A percentile compares a stretch with the other conserved stretches of the same genome.
phyloP scores from a whole-genome alignment of 495 filamentous ascomycete species.

The Aspergillus avenaceus region DNA sequence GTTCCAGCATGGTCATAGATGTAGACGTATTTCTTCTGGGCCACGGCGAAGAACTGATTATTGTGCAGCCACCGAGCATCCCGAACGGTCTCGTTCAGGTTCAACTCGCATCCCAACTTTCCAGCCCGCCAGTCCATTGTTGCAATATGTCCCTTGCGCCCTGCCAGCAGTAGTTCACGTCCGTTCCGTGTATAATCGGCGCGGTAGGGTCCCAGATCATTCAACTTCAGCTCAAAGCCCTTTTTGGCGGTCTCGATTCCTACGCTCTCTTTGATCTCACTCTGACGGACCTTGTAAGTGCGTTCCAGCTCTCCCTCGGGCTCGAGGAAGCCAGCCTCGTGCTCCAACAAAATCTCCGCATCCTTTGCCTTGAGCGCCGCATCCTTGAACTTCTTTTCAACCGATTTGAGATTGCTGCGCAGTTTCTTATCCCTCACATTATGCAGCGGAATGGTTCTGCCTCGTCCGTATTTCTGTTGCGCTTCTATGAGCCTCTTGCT shows the following conservation, averaged over 20 bases:
- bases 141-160: conserved; percentile 90
- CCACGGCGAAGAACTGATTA: conserved; percentile 93
- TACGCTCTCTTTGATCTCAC: conserved; percentile 73
- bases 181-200: conserved; percentile 89
- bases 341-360: conserved; percentile 91
- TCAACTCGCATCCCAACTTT: conserved; percentile 83
- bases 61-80: conserved; percentile 94
- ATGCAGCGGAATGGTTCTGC: conserved; percentile 57
- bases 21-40: conserved; percentile 94
- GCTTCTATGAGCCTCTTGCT: conserved; percentile 55
- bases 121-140: conserved; percentile 96
- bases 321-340: conserved; percentile 81
- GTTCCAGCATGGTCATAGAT: conserved; percentile 90
- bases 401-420: conserved; percentile 66
- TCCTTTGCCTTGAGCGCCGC: conserved; percentile 81
- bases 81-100: conserved; percentile 82
- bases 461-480: conserved; percentile 77
- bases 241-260: conserved; percentile 83
- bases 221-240: conserved; percentile 82
- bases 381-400: conserved; percentile 79
- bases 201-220: conserved; percentile 78
- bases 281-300: conserved; percentile 88
- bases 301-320: conserved; percentile 82
- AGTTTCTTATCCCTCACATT: conserved; percentile 81
- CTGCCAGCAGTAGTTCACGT: conserved; percentile 75